Conservation (phyloP, 768 basidiomycete species). For the Steccherinum ochraceum region DNA sequence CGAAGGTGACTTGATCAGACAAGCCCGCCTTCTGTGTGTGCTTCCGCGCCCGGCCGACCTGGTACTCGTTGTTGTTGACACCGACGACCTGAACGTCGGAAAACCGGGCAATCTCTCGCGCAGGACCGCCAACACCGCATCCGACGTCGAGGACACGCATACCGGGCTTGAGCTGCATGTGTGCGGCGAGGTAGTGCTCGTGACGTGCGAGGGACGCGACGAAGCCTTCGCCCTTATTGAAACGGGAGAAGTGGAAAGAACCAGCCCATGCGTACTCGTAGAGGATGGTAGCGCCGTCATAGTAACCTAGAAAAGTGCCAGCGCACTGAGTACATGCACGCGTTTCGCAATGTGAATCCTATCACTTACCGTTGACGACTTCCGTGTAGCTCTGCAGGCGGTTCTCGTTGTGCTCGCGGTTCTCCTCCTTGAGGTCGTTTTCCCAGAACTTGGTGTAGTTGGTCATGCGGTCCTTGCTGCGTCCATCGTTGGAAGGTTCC, state of each 20-base stretch:
- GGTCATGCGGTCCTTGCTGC: constrained; percentile 54
- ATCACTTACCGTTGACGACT: constrained; percentile 80
- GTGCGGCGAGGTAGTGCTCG: constrained; percentile 91
- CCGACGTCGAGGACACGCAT: constrained; percentile 98
- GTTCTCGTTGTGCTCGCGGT: constrained; percentile 55
- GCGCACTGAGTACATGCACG: no score
- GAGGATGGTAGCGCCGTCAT: constrained; percentile 91
- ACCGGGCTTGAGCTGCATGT: constrained; percentile 79
- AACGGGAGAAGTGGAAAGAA: constrained; percentile 96
- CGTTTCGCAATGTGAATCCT: no score
- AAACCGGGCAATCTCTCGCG: constrained; percentile 91
- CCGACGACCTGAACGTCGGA: constrained; percentile 80
- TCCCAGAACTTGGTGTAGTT: constrained; percentile 93
- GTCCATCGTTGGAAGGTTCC: constrained; percentile 25
- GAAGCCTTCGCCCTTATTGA: constrained; percentile 87
- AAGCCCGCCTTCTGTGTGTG: constrained; percentile 78
- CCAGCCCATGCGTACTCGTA: constrained; percentile 93
- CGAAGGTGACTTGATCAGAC: constrained; percentile 71
- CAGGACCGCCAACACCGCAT: constrained; percentile 96
- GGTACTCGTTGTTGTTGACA: constrained; percentile 95
- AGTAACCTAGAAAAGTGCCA: constrained; percentile 59
- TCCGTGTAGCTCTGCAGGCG: constrained; percentile 83
- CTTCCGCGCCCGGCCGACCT: constrained; percentile 76
- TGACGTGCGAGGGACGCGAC: constrained; percentile 80
- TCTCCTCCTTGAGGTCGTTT: constrained; percentile 69